Percentiles rank a stretch among this genome's conserved stretches.
Conservation (phyloP, 2,329 filamentous ascomycete genomes). For the Penicillium fuscoglaucum region DNA sequence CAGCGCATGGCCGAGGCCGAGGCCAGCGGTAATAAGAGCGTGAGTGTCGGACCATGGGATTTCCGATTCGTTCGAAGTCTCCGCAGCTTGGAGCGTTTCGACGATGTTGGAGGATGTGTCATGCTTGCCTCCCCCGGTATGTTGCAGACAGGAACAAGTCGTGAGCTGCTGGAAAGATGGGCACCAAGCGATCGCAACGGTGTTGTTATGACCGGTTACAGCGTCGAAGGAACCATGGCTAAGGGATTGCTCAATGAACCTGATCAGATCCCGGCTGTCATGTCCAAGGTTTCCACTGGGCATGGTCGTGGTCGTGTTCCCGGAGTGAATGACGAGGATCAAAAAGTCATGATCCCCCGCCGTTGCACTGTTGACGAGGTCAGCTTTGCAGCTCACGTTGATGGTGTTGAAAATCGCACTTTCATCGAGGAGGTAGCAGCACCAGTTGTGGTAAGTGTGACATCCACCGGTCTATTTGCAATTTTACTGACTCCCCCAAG, state of each 20-base stretch:
- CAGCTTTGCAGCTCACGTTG: constrained; percentile 94
- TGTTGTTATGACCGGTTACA: constrained; percentile 98
- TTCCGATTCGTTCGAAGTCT: constrained; percentile 91
- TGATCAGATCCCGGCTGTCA: constrained; percentile 90
- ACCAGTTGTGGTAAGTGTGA: constrained; percentile 77
- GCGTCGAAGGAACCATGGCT: constrained; percentile 97
- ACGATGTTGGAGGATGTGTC: constrained; percentile 91
- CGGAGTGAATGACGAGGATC: constrained; percentile 65
- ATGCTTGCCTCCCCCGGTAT: constrained; percentile 98
- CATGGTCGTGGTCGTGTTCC: constrained; percentile 60
- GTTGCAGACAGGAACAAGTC: constrained; percentile 93
- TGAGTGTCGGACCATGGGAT: constrained; percentile 77
- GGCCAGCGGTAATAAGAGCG: constrained; percentile 74
- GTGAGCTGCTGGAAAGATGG: constrained; percentile 92
- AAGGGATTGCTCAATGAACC: constrained; percentile 94
- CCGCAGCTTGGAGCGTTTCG: constrained; percentile 91
- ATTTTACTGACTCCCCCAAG: constrained; percentile 45
- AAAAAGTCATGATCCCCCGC: constrained; percentile 87
- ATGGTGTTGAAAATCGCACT: constrained; percentile 90
- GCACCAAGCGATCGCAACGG: constrained; percentile 94
- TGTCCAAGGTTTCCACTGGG: constrained; percentile 64
- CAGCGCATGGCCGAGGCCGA: constrained; percentile 91
- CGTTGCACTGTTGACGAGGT: constrained; percentile 92
- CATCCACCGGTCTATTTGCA: neutral
- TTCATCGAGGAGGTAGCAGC: constrained; percentile 94